These are phyloP conservation scores for Entelexis sorbosivorans DNA, from an alignment of 1,139 yeast species.

Conservation along the genomic window DNA sequence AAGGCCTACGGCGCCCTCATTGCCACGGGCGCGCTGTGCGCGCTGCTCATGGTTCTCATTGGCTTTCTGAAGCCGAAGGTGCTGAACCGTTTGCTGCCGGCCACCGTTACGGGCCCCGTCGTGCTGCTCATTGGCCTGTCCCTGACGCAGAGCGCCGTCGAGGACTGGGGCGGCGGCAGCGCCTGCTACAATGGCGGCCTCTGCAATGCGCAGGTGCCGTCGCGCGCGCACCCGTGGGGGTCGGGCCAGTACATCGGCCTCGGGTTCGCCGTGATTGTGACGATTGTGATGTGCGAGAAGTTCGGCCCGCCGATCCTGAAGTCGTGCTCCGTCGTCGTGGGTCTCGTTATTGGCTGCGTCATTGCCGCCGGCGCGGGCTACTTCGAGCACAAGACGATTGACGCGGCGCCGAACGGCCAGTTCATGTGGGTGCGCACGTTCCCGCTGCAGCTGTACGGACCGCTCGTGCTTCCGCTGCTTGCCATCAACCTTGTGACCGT, in stretches of 20 bases:
- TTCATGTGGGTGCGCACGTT: conserved; percentile 81
- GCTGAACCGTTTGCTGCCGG: conserved; percentile 66
- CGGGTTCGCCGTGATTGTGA: conserved; percentile 65
- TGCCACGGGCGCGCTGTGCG: conserved; percentile 64
- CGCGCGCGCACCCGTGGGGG: conserved; percentile 55
- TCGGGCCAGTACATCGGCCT: conserved; percentile 72
- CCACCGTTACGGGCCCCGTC: conserved; percentile 83
- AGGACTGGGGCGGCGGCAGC: conserved; percentile 79
- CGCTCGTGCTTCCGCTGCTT: conserved; percentile 66
- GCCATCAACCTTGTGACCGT: conserved; percentile 67
- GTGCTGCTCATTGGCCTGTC: conserved; percentile 68
- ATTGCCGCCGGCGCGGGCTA: conserved; percentile 85
- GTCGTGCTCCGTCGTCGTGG: conserved; percentile 78
- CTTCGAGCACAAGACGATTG: conserved; percentile 46
- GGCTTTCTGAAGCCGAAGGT: conserved; percentile 63
- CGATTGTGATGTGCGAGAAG: conserved; percentile 62
- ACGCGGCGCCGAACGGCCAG: conserved; percentile 66
- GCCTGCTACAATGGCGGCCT: conserved; percentile 30
- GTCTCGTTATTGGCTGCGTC: conserved; percentile 73
- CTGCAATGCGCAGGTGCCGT: conserved; percentile 35
- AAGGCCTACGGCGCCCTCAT: conserved; percentile 74
- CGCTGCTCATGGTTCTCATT: conserved; percentile 54
- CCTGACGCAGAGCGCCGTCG: conserved; percentile 57
- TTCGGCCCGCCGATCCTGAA: conserved; percentile 90
- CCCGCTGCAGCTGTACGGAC: conserved; percentile 61